Percentiles rank a stretch among this genome's conserved stretches.
Conservation (phyloP, 164 flowering plant genomes). For the Protea cynaroides region DNA sequence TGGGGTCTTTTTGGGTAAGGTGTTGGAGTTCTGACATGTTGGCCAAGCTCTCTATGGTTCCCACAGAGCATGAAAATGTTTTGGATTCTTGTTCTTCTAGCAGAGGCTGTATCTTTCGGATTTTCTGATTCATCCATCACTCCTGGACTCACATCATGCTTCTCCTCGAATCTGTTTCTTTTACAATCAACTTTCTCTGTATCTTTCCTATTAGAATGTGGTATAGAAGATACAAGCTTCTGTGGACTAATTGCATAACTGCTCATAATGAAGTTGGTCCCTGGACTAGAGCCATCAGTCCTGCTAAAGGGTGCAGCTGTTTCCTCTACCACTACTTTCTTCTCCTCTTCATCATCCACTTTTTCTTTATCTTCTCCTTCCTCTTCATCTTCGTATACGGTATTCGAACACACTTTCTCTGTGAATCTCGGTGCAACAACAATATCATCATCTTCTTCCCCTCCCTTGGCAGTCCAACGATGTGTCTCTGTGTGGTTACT, state of each 20-base stretch:
- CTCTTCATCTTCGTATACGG: constrained; percentile 77
- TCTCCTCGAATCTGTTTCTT: no score
- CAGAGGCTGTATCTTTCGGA: constrained; percentile 37
- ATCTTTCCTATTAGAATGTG: constrained; percentile 9
- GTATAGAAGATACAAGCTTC: constrained; percentile 13
- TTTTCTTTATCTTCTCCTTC: constrained; percentile 32
- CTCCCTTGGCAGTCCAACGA: constrained; percentile 6
- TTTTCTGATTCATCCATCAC: constrained; percentile 12
- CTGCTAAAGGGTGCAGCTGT: constrained; percentile 27
- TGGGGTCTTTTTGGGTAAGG: constrained; percentile 28
- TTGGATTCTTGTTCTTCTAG: constrained; percentile 63
- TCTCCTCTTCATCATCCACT: constrained; percentile 54
- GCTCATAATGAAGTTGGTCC: no score
- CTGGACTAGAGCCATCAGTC: constrained; percentile 1
- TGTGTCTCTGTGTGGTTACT: neutral
- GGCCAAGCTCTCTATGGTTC: constrained; percentile 73
- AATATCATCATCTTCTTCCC: constrained; percentile 17
- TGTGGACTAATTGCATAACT: constrained; percentile 6
- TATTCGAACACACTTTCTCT: constrained; percentile 56
- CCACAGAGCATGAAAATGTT: constrained; percentile 94
- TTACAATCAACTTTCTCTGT: neutral
- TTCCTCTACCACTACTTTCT: constrained; percentile 75
- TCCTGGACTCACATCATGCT: no score
- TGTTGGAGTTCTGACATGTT: constrained; percentile 29
- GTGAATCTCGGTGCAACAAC: constrained; percentile 21